These are phyloP conservation scores for Albugo candida DNA, from an alignment of 352 stramenopile species.

Conservation along the genomic window DNA sequence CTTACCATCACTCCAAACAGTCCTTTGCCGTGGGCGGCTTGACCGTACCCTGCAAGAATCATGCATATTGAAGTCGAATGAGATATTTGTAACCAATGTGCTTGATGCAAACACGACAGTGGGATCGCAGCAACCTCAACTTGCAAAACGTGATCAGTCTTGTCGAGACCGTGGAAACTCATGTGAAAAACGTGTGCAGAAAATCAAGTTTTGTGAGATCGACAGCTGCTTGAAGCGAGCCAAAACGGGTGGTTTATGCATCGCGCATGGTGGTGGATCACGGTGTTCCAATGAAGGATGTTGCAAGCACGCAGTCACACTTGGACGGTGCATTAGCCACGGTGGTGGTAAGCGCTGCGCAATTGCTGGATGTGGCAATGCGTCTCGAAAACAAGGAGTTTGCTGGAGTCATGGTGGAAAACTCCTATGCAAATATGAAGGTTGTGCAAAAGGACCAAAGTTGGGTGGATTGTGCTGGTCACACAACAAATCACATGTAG, in stretches of 20 bases:
- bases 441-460: conserved; percentile 66
- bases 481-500: conserved; percentile 13
- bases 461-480: conserved; percentile 70
- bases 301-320: conserved; percentile 60
- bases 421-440: conserved; percentile 53
- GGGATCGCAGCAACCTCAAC: too few relatives aligned
- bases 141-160: too few relatives aligned
- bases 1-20: too few relatives aligned
- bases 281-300: conserved; percentile 52
- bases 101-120: too few relatives aligned
- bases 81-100: too few relatives aligned
- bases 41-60: too few relatives aligned
- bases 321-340: conserved; percentile 72
- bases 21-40: too few relatives aligned
- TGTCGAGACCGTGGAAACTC: too few relatives aligned
- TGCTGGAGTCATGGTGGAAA: conserved; percentile 70
- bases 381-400: conserved; percentile 60
- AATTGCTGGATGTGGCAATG: conserved; percentile 52
- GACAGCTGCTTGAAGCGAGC: conserved; percentile 52
- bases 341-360: conserved; percentile 63
- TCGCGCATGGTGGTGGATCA: conserved; percentile 53
- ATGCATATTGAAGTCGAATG: too few relatives aligned
- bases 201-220: conserved; percentile 59
- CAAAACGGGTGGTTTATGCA: conserved; percentile 69
- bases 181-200: conserved; percentile 21